A percentile compares a stretch with the other conserved stretches of the same genome.
Conservation (phyloP, 768 basidiomycete genomes). For the Amylocystis lapponica region DNA sequence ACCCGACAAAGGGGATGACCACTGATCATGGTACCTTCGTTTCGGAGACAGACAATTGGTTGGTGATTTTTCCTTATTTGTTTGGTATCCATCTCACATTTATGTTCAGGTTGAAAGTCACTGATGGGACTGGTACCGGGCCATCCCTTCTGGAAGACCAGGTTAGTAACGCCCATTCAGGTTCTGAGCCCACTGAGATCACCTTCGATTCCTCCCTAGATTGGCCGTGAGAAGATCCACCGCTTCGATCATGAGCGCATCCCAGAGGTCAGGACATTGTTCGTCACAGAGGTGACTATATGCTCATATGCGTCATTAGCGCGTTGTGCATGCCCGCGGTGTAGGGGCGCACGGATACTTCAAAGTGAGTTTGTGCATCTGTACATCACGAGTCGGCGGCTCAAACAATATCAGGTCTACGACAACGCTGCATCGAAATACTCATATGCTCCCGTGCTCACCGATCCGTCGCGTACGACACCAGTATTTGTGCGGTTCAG, state of each 20-base stretch:
- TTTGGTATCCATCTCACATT: neutral
- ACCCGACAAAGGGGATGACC: conserved; percentile 34
- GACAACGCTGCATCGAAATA: conserved; percentile 66
- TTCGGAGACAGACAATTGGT: conserved; percentile 65
- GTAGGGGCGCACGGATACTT: conserved; percentile 80
- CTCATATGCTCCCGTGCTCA: conserved; percentile 65
- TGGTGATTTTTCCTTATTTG: neutral
- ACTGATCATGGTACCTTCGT: conserved; percentile 59
- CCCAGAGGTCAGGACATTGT: conserved; percentile 50
- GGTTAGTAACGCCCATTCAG: conserved; percentile 13
- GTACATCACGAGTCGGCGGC: neutral
- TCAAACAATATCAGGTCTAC: conserved; percentile 39
- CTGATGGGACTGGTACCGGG: conserved; percentile 44
- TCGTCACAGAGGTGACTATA: neutral
- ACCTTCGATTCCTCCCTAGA: conserved; percentile 1
- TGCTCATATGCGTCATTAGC: conserved; percentile 36
- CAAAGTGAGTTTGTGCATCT: too few species aligned
- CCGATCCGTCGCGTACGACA: conserved; percentile 65
- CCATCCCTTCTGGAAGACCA: conserved; percentile 78
- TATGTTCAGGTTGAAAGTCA: conserved; percentile 46
- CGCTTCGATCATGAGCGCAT: conserved; percentile 88
- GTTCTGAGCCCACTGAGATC: too few species aligned
- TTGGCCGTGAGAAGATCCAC: conserved; percentile 68
- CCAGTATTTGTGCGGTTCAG: conserved; percentile 81
- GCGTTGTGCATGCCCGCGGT: conserved; percentile 71